Percentiles rank a stretch among this genome's conserved stretches.
Conservation (phyloP, 208 protist genomes). For the Sergeia podlipaevii region DNA sequence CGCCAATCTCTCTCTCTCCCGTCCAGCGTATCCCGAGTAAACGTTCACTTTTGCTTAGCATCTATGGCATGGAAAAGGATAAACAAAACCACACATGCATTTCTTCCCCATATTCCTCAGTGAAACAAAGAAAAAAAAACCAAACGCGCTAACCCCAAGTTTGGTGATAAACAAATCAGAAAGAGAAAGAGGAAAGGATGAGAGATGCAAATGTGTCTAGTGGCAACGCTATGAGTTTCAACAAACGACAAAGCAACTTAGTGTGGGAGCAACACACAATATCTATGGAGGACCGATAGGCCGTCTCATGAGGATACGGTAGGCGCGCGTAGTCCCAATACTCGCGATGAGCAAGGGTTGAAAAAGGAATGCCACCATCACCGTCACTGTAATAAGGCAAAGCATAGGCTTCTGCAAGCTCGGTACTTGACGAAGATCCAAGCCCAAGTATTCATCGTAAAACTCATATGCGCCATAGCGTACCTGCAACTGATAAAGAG, state of each 20-base stretch:
- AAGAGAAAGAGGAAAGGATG: neutral
- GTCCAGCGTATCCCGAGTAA: too few relatives aligned
- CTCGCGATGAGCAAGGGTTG: slow-evolving; percentile 78
- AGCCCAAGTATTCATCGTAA: slow-evolving; percentile 86
- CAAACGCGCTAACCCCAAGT: neutral
- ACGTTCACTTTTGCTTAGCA: too few relatives aligned
- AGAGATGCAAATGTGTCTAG: neutral
- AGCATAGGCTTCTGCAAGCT: slow-evolving; percentile 72
- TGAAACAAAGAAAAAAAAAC: slow-evolving; percentile 7
- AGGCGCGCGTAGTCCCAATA: slow-evolving; percentile 76
- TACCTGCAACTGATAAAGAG: slow-evolving; percentile 72
- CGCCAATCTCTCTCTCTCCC: too few relatives aligned
- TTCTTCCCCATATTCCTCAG: too few relatives aligned
- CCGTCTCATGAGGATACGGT: slow-evolving; percentile 73
- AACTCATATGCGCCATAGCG: slow-evolving; percentile 68
- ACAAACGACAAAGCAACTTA: slow-evolving; percentile 1
- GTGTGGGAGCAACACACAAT: too few relatives aligned
- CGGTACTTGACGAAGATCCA: slow-evolving; percentile 79
- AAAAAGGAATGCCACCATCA: slow-evolving; percentile 74
- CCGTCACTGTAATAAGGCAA: slow-evolving; percentile 31
- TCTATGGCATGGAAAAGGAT: too few relatives aligned
- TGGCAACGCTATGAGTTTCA: neutral
- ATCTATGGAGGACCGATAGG: slow-evolving; percentile 85
- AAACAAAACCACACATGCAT: too few relatives aligned
- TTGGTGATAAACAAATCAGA: slow-evolving; percentile 6